Percentiles rank a stretch among this genome's conserved stretches.
phyloP scores from a whole-genome alignment of 2,329 filamentous ascomycete species.

The Plenodomus tracheiphilus region DNA sequence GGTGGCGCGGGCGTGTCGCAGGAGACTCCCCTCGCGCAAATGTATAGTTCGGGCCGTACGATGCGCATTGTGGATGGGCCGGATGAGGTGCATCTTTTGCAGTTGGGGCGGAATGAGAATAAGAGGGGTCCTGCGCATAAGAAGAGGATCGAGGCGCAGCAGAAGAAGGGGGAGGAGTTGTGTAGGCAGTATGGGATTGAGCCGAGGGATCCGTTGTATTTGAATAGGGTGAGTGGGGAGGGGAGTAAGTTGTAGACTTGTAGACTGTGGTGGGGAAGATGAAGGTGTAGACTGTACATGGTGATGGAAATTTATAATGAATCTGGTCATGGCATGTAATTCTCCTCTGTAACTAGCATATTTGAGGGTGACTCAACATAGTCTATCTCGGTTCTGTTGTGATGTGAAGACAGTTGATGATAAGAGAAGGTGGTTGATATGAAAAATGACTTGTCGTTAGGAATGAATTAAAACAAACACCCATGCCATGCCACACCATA shows the following conservation, averaged over 20 bases:
- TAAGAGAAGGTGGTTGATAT: no score
- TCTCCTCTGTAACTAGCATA: no score
- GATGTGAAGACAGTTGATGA: no score
- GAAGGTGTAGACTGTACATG: no score
- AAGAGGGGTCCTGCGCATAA: conserved; percentile 65
- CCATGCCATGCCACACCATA: no score
- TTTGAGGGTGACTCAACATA: no score
- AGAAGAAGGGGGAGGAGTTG: conserved; percentile 66
- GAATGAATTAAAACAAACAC: no score
- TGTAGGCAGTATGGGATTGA: conserved; percentile 61
- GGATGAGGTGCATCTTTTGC: conserved; percentile 83
- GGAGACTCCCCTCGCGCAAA: conserved; percentile 80
- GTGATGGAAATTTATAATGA: no score
- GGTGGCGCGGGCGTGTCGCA: conserved; percentile 90
- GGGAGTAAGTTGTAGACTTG: conserved; percentile 45
- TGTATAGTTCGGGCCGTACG: conserved; percentile 81
- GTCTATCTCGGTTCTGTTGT: no score
- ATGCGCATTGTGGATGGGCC: conserved; percentile 89
- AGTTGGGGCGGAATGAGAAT: conserved; percentile 81
- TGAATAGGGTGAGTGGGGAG: conserved; percentile 48
- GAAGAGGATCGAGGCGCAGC: conserved; percentile 66
- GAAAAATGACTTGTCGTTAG: no score
- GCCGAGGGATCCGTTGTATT: conserved; percentile 46
- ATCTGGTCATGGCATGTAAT: no score
- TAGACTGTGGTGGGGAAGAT: background rate